These are phyloP conservation scores for Zoysia matrella DNA, from an alignment of 202 grass and related monocot species.

Conservation along the genomic window DNA sequence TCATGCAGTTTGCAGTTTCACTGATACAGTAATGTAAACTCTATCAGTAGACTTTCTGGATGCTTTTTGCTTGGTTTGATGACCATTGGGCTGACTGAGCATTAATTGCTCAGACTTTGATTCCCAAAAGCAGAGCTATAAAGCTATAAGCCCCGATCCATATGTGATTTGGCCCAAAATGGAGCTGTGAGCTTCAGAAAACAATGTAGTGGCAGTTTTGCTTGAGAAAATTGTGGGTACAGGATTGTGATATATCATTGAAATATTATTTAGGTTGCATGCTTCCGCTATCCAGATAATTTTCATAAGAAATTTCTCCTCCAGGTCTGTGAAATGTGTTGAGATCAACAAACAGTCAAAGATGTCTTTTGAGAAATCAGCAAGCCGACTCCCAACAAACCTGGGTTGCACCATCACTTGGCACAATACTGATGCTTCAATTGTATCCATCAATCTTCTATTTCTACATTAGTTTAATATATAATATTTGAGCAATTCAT, in stretches of 20 bases:
- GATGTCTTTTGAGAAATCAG: slow-evolving; percentile 86
- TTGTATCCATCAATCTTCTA: slow-evolving; percentile 62
- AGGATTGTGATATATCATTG: neutral
- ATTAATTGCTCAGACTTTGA: neutral
- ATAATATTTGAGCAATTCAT: slow-evolving; percentile 37
- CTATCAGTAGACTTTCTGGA: neutral
- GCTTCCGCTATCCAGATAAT: slow-evolving; percentile 30
- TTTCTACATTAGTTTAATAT: slow-evolving; percentile 26
- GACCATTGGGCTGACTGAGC: neutral
- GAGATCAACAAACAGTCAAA: slow-evolving; percentile 97
- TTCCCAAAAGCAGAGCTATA: neutral
- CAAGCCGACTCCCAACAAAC: slow-evolving; percentile 77
- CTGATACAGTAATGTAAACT: neutral
- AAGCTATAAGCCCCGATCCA: too few relatives aligned
- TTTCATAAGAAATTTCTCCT: slow-evolving; percentile 36
- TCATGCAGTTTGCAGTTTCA: slow-evolving; percentile 14
- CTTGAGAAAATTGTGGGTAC: neutral
- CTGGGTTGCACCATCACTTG: slow-evolving; percentile 83
- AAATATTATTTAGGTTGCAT: slow-evolving; percentile 27
- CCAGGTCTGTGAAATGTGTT: slow-evolving; percentile 96
- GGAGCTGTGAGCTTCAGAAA: neutral
- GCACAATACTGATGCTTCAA: slow-evolving; percentile 93
- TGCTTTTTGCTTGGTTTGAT: slow-evolving; percentile 1
- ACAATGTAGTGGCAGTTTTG: neutral
- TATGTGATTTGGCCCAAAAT: slow-evolving; percentile 14